A percentile compares a stretch with the other conserved stretches of the same genome.
Evolutionary conservation across 257 asterid genomes (phyloP).

Genomic region (Ligustrum vulgare): DNA sequence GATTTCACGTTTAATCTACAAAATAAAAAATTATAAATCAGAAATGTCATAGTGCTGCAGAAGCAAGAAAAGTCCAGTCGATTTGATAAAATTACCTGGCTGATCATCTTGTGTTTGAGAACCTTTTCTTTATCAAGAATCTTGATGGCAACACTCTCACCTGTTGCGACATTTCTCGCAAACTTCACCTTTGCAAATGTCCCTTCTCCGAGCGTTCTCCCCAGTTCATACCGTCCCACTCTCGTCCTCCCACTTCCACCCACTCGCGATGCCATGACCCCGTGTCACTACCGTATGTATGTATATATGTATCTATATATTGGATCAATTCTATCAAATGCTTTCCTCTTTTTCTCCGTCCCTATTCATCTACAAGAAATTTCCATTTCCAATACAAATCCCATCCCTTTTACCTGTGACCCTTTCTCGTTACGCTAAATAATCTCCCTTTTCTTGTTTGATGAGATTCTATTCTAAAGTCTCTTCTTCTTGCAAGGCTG

Average conservation of each 20-base stretch:
- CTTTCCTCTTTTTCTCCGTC: neutral
- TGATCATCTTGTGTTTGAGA: slow-evolving; percentile 88
- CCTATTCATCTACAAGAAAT: slow-evolving; percentile 3
- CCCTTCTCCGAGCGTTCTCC: slow-evolving; percentile 91
- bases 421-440: neutral
- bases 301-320: slow-evolving; percentile 11
- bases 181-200: slow-evolving; percentile 91
- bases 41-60: neutral
- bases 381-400: slow-evolving; percentile 44
- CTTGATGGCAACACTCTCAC: slow-evolving; percentile 87
- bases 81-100: slow-evolving; percentile 43
- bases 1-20: slow-evolving; percentile 94
- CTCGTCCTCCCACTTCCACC: slow-evolving; percentile 58
- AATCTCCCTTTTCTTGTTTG: slow-evolving; percentile 15
- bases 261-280: slow-evolving; percentile 62
- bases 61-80: neutral
- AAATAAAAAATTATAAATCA: neutral
- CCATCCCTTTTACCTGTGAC: slow-evolving; percentile 34
- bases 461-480: slow-evolving; percentile 29
- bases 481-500: slow-evolving; percentile 97
- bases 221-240: slow-evolving; percentile 88
- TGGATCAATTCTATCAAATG: slow-evolving; percentile 14
- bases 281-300: slow-evolving; percentile 12
- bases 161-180: slow-evolving; percentile 77
- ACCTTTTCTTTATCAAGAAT: slow-evolving; percentile 92